Conservation (phyloP, 441 rosid species). For the Erodium texanum region DNA sequence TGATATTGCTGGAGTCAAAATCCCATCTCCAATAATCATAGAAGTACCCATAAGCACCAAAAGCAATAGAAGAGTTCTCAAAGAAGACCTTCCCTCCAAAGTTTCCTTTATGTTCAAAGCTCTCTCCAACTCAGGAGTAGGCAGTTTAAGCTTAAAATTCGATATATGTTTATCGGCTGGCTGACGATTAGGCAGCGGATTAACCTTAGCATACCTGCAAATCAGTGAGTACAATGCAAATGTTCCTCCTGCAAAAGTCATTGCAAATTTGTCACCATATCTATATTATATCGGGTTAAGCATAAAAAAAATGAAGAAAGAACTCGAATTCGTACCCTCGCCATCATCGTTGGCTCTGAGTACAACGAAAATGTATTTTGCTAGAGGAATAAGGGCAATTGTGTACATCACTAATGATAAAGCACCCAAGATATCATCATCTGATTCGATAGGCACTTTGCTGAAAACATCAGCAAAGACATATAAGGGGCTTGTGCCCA, state of each 20-base stretch:
- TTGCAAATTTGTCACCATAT: conserved; percentile 14
- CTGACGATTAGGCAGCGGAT: conserved; percentile 83
- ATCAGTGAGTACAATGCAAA: conserved; percentile 86
- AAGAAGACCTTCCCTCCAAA: conserved; percentile 54
- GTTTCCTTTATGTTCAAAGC: conserved; percentile 67
- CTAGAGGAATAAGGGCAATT: conserved; percentile 76
- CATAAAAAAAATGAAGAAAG: not conserved
- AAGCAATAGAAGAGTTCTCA: conserved; percentile 65
- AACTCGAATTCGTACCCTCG: conserved; percentile 45
- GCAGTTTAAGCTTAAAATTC: conserved; percentile 78
- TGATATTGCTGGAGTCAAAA: conserved; percentile 92
- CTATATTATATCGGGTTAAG: not conserved
- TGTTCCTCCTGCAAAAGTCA: conserved; percentile 69
- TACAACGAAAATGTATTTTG: conserved; percentile 83
- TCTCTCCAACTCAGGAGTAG: conserved; percentile 91
- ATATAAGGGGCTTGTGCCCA: conserved; percentile 95
- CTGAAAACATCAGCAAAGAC: conserved; percentile 88
- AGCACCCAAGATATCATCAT: conserved; percentile 86
- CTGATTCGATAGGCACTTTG: conserved; percentile 65
- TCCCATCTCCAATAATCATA: conserved; percentile 93
- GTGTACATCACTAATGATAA: conserved; percentile 86
- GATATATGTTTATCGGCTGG: conserved; percentile 85
- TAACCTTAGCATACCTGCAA: conserved; percentile 83
- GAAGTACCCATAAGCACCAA: conserved; percentile 95
- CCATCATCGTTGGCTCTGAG: conserved; percentile 97